These are phyloP conservation scores for Phytophthora pisi DNA, from an alignment of 352 stramenopile genomes.

Conservation along the genomic window DNA sequence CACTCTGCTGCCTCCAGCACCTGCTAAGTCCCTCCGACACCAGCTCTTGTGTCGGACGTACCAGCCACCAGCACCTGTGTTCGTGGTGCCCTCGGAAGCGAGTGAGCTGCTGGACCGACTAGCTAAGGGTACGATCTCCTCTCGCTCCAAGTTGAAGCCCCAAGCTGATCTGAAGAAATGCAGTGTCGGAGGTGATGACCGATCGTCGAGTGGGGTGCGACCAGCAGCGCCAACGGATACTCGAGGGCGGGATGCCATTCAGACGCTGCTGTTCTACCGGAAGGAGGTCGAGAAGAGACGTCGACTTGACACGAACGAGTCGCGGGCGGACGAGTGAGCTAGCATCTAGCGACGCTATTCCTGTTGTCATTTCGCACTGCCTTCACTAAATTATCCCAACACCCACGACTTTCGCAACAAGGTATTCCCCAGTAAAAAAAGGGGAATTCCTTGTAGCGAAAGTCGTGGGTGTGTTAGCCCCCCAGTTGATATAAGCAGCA, in stretches of 20 bases:
- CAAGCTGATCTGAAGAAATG: not conserved
- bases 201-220: not conserved
- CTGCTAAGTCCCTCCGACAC: conserved; percentile 51
- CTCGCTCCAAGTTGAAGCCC: conserved; percentile 44
- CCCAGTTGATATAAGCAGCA: conserved; percentile 2
- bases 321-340: conserved; percentile 3
- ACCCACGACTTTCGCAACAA: no score
- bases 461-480: no score
- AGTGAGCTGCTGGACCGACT: conserved; percentile 48
- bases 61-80: conserved; percentile 45
- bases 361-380: no score
- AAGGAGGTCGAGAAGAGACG: conserved; percentile 68
- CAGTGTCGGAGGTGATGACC: not conserved
- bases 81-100: conserved; percentile 40
- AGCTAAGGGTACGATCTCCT: conserved; percentile 64
- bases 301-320: conserved; percentile 25
- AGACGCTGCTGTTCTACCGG: conserved; percentile 67
- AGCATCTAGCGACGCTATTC: no score
- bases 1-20: conserved; percentile 41
- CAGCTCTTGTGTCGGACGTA: conserved; percentile 67
- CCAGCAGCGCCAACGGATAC: conserved; percentile 30
- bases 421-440: no score
- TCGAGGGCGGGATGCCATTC: conserved; percentile 53
- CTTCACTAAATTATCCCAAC: no score
- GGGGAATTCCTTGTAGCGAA: not conserved